These are phyloP conservation scores for Periconia macrospinosa DNA, from an alignment of 2,329 filamentous ascomycete genomes.

Conservation along the genomic window DNA sequence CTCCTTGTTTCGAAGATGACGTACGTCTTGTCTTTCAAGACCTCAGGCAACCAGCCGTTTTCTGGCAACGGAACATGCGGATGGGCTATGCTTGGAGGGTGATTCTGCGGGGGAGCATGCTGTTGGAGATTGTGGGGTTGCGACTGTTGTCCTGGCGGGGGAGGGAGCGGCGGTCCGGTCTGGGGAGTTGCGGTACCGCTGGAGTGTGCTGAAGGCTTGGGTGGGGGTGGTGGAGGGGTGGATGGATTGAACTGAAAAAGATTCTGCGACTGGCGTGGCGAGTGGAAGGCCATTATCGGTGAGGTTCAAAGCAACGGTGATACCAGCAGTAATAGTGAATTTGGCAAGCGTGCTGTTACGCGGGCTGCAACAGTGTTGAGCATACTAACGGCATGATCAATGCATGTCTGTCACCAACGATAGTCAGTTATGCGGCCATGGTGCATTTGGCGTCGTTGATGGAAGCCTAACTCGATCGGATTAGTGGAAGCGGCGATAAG, in stretches of 20 bases:
- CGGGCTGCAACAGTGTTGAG: not conserved
- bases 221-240: constrained; percentile 53
- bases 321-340: not conserved
- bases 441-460: too few species aligned
- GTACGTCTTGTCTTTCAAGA: constrained; percentile 81
- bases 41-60: constrained; percentile 76
- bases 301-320: not conserved
- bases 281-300: constrained; percentile 39
- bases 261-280: constrained; percentile 41
- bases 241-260: constrained; percentile 47
- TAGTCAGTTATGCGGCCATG: too few species aligned
- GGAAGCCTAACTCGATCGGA: not conserved
- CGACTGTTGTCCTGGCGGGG: constrained; percentile 40
- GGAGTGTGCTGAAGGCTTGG: constrained; percentile 46
- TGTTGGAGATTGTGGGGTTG: constrained; percentile 26
- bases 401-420: too few species aligned
- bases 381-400: not conserved
- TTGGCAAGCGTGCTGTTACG: not conserved
- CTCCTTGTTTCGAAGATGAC: constrained; percentile 34
- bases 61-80: constrained; percentile 37
- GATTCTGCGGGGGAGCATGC: constrained; percentile 15
- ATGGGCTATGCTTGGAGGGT: constrained; percentile 20
- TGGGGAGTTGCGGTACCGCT: constrained; percentile 46
- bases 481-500: not conserved
- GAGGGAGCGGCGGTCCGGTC: constrained; percentile 48